Evolutionary conservation across 202 grass and related monocot species (phyloP), one percentile per base, ranked within the genome.

Genomic region (Zizania palustris): DNA sequence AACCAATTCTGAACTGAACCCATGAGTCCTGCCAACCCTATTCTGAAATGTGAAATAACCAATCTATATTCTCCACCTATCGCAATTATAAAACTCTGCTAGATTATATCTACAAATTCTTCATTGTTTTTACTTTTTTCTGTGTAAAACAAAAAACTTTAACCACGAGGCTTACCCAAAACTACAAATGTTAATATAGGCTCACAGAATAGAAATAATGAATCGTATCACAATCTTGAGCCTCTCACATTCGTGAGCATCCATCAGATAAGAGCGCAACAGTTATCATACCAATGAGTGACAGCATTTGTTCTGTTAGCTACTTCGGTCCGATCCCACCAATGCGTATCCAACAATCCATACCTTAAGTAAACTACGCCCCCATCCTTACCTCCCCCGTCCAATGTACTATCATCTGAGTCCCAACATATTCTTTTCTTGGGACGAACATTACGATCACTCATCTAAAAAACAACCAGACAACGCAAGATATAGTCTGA

Each of bases 381-480:
- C 34, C 3, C 58, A 34, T 19, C 16, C 13, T 45, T 39, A 71
- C 49, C n/a, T 48, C 18, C 41, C 37, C 48, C 15, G 18, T 14
- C 0, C 11, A 15, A 82, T 19, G 39, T 12, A 43, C 63, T 20
- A 72, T 13, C 72, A 77, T 60, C 28, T 28, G 28, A 28, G 28
- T 28, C 9, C 45, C 14, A 28, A 70, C 48, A 41, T 42, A 71
- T 88, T 82, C 37, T 60, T 78, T 72, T 11, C 67, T 69, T 71
- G 15, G 3, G 8, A 49, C 9, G 12, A 63, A 41, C 13, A 72
- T 45, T 13, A 9, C 46, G 11, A 57, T 41, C 18, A 36, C 12
- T 22, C 51, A 55, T 45, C 33, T 5, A 39, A 28, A 45, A 49
- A 34, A 22, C 3, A 77, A 59, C 0, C n/a, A 40, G 4, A 7